Evolutionary conservation across 805 yeast species (phyloP), one percentile per base, ranked within the genome.

Genomic region (Saccharomycopsis babjevae): DNA sequence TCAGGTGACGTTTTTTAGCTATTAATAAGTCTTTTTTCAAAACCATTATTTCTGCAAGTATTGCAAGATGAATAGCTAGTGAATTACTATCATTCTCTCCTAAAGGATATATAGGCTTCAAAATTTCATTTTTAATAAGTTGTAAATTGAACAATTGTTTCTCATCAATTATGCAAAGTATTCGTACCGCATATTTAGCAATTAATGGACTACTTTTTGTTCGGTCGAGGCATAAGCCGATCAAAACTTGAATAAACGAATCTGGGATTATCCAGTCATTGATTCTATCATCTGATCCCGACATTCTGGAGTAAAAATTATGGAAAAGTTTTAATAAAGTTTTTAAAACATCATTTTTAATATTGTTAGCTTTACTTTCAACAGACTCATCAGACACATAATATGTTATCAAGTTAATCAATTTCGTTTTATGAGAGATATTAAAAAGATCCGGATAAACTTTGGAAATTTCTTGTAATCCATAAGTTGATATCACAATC

Each of bases 181-280:
- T 72, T 67, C 82, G 84, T 8, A 83, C 73, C 0, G 92, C 79
- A 68, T 84, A 88, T 67, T 78, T 83, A 0, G 93, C 85, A 66
- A 85, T 89, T 10, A 67, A 50, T 1, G 88, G 82, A 1, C 80
- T 71, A 0, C 93, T 93, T 0, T 68, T 66, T 16, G 50, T 40
- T 46, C 16, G 52, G n/a, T 46, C 52, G 22, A 46, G 52, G 15
- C 39, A 43, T 13, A 56, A 18, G 2, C 15, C 25, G 5, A 50
- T 39, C 28, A 59, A 39, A 11, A 56, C 42, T 15, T 56, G 34
- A 46, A 39, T 32, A 50, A 59, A 59, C n/a, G 32, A 16, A 20
- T 34, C 56, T 10, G 52, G 32, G 10, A 46, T 46, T 6, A 15
- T 4, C 50, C 32, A 56, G 13, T 18, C 13, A 42, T 46, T 25